Percentiles rank a stretch among this genome's conserved stretches.
Conservation (phyloP, 1,284 basidiomycete species). For the Trametes sp. region DNA sequence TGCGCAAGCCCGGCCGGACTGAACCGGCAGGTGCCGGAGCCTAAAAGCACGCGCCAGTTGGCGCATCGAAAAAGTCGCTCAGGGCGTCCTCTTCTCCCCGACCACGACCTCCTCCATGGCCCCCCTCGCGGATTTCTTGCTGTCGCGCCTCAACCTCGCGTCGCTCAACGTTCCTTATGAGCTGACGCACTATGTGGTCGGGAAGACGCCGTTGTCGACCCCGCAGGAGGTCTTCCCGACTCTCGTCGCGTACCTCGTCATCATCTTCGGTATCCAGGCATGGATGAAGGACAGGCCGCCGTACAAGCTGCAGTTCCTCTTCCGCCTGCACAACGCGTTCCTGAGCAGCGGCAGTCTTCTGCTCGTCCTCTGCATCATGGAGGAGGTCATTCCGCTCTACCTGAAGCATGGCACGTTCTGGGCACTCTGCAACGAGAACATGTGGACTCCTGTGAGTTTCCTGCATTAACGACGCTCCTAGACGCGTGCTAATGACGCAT, state of each 20-base stretch:
- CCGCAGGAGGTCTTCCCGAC: slow-evolving; percentile 73
- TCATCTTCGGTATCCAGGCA: slow-evolving; percentile 88
- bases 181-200: slow-evolving; percentile 74
- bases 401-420: slow-evolving; percentile 77
- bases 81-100: slow-evolving; percentile 33
- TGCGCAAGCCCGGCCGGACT: slow-evolving; percentile 6
- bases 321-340: slow-evolving; percentile 93
- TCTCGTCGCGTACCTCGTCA: slow-evolving; percentile 83
- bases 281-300: slow-evolving; percentile 84
- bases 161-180: slow-evolving; percentile 60
- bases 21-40: slow-evolving; percentile 19
- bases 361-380: slow-evolving; percentile 86
- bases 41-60: slow-evolving; percentile 35
- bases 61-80: slow-evolving; percentile 34
- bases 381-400: slow-evolving; percentile 86
- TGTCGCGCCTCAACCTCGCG: slow-evolving; percentile 58
- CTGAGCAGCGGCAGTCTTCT: slow-evolving; percentile 85
- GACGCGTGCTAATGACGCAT: slow-evolving; percentile 11
- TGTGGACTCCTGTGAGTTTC: slow-evolving; percentile 84
- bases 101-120: slow-evolving; percentile 58
- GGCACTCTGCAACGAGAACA: slow-evolving; percentile 78
- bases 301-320: slow-evolving; percentile 85
- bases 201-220: slow-evolving; percentile 84
- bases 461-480: slow-evolving; percentile 20
- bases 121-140: slow-evolving; percentile 74